These are phyloP conservation scores for Fabrea salina DNA, from an alignment of 169 alveolate species.

Conservation along the genomic window DNA sequence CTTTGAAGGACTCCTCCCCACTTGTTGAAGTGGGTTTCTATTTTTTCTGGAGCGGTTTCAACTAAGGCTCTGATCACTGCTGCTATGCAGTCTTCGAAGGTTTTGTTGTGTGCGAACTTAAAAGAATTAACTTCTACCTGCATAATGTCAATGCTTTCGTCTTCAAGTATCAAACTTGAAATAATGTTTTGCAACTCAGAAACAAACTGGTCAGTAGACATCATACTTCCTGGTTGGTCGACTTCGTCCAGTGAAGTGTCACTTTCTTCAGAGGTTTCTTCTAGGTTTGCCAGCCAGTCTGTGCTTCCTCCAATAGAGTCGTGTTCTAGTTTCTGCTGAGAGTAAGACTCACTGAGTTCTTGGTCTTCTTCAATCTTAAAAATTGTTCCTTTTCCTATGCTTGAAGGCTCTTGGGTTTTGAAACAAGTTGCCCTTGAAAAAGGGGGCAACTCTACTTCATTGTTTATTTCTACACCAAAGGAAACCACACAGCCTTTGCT, in stretches of 20 bases:
- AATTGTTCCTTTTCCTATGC: conserved; percentile 4
- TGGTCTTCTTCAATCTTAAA: neutral
- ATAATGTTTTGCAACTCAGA: neutral
- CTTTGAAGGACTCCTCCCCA: conserved; percentile 1
- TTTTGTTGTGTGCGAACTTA: conserved; percentile 24
- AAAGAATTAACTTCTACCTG: conserved; percentile 21
- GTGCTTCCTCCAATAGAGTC: neutral
- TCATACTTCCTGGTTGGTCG: too few species aligned
- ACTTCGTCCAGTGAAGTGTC: neutral
- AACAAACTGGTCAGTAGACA: neutral
- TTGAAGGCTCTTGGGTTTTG: neutral
- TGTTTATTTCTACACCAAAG: neutral
- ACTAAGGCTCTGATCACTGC: neutral
- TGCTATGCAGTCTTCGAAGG: conserved; percentile 8
- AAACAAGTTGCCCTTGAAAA: neutral
- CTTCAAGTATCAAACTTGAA: neutral
- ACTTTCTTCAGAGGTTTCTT: neutral
- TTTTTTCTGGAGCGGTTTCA: neutral
- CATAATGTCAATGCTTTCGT: neutral
- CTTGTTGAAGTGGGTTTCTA: neutral
- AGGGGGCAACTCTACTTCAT: neutral
- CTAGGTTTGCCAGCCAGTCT: neutral
- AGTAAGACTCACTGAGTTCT: neutral
- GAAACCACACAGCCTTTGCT: conserved; percentile 5
- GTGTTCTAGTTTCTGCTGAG: neutral